phyloP scores from a whole-genome alignment of 2,329 filamentous ascomycete species.

The Penicillium psychrosexuale region DNA sequence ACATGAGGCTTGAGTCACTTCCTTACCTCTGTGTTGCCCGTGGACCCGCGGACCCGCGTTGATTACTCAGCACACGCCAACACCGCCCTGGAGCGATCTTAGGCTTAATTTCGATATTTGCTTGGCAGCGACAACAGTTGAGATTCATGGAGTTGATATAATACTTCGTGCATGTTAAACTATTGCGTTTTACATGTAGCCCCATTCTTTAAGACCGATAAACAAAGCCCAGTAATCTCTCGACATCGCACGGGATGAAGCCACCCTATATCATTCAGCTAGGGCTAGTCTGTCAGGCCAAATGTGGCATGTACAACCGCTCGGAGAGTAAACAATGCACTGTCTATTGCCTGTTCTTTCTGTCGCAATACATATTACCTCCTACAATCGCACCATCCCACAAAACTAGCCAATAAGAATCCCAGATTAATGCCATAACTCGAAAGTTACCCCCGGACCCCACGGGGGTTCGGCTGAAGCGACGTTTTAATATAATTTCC shows the following conservation, averaged over 20 bases:
- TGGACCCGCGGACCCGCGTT: background rate
- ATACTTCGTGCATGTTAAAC: too few species aligned
- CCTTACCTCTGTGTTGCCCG: background rate
- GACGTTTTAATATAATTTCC: background rate
- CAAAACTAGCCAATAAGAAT: background rate
- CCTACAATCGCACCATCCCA: background rate
- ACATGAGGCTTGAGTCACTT: conserved; percentile 14
- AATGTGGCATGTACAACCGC: background rate
- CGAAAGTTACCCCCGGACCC: too few species aligned
- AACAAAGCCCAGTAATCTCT: too few species aligned
- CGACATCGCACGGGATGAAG: too few species aligned
- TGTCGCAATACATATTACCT: background rate
- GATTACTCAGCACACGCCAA: background rate
- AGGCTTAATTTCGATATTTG: background rate
- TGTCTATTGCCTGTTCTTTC: background rate
- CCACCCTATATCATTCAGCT: background rate
- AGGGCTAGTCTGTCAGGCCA: background rate
- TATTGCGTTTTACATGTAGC: too few species aligned
- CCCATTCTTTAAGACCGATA: background rate
- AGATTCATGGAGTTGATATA: background rate
- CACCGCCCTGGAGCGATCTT: background rate
- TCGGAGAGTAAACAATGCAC: background rate
- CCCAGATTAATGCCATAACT: too few species aligned
- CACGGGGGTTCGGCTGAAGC: background rate
- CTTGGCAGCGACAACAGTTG: background rate